These are phyloP conservation scores for Jamesozyma piceae DNA, from an alignment of 805 yeast genomes.

Conservation along the genomic window DNA sequence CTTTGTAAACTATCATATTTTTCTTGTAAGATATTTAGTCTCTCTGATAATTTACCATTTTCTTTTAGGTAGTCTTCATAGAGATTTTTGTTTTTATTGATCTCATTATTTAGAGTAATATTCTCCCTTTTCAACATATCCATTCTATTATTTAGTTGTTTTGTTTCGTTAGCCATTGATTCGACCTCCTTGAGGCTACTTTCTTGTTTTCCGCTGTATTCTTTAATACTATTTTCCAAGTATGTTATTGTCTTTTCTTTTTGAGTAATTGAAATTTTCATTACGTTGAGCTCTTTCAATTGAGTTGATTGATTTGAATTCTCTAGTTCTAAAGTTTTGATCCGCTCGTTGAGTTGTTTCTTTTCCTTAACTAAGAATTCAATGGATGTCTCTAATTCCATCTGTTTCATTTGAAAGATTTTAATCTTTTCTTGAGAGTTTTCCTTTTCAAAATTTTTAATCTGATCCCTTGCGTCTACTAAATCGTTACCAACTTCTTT, in stretches of 20 bases:
- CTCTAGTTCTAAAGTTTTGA: no score
- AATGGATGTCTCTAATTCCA: slow-evolving; percentile 8
- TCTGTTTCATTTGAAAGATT: slow-evolving; percentile 15
- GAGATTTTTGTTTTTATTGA: slow-evolving; percentile 32
- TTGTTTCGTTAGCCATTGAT: slow-evolving; percentile 27
- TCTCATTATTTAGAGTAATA: slow-evolving; percentile 28
- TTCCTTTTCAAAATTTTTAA: slow-evolving; percentile 13
- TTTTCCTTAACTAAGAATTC: neutral
- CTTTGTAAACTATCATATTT: slow-evolving; percentile 33
- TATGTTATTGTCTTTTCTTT: slow-evolving; percentile 33
- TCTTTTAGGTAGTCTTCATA: slow-evolving; percentile 32
- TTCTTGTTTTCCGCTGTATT: slow-evolving; percentile 24
- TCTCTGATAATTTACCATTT: slow-evolving; percentile 35
- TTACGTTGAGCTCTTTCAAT: no score
- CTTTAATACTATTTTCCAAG: slow-evolving; percentile 35
- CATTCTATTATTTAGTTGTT: slow-evolving; percentile 25
- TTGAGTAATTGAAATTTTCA: slow-evolving; percentile 23
- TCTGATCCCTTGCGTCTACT: slow-evolving; percentile 55
- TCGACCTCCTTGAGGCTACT: slow-evolving; percentile 24
- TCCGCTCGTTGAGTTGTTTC: neutral
- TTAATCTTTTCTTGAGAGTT: neutral
- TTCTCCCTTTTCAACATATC: slow-evolving; percentile 33
- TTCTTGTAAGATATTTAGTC: slow-evolving; percentile 31
- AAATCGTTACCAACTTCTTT: slow-evolving; percentile 70
- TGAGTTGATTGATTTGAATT: no score